Base-by-base conservation (phyloP, 2,329 filamentous ascomycete genomes). In the Stenocarpella maydis region DNA sequence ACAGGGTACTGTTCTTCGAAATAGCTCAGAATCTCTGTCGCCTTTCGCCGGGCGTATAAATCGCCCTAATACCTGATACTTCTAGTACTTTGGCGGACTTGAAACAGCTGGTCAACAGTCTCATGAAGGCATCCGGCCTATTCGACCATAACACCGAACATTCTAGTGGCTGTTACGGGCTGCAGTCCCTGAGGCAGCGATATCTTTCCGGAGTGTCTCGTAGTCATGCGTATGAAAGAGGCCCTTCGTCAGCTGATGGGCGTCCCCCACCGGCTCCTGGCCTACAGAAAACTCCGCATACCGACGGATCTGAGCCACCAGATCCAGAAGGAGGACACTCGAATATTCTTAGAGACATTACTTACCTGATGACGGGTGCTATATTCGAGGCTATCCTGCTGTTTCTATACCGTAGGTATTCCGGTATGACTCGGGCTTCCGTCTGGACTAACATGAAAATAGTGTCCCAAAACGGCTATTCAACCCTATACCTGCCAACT, bases 1-100 rank as follows among this genome's bases (percentile, higher is more conserved):
- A 53, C 3, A 28, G 9, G 3, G 0, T 0, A 3, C 28, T 53
- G 1, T 53, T 34, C 1, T 0, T 5, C 19, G 28, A 37, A n/a
- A 34, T 53, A 34, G 9, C 28, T 34, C 0, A 2, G 10, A 7
- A 14, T n/a, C 50, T 53, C 8, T 53, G 50, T 26, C 28, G 9
- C 4, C 0, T 53, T 14, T 1, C 49, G 31, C 4, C 6, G 31
- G 4, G 4, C 31, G 31, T 31, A 8, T 4, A 31, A 8, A 31
- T 31, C 31, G 31, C 4, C 8, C 31, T 8, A 31, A 8, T 31
- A 31, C 31, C 31, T 8, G 31, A 31, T 8, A 31, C 31, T 31
- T 31, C 31, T 8, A 31, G 8, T 31, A 31, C 8, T 31, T 4
- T 28, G 24, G 15, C 8, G 14, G 4, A 28, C 14, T 52, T 52